phyloP scores from a whole-genome alignment of 2,329 filamentous ascomycete genomes.

The Aspergillus ibericus region DNA sequence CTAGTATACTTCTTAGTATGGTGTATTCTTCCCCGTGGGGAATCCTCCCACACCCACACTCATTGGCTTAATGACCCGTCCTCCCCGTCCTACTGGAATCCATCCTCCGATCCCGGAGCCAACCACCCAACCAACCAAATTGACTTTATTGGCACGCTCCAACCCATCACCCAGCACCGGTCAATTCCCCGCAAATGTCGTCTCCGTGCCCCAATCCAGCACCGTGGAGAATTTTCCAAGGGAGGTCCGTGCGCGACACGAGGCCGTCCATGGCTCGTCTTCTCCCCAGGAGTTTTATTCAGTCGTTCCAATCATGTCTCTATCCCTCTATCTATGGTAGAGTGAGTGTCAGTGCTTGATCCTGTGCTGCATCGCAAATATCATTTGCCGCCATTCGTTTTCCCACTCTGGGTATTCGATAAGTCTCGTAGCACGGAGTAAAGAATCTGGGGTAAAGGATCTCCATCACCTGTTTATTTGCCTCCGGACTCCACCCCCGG shows the following conservation, averaged over 20 bases:
- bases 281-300: background rate
- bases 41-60: too few relatives aligned
- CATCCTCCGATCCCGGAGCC: too few relatives aligned
- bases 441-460: slow-evolving; percentile 8
- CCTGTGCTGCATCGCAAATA: background rate
- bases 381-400: slow-evolving; percentile 4
- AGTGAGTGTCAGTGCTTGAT: background rate
- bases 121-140: too few relatives aligned
- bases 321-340: too few relatives aligned
- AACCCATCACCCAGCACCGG: too few relatives aligned
- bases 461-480: too few relatives aligned
- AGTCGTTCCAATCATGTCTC: background rate
- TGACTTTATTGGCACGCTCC: too few relatives aligned
- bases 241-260: background rate
- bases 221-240: slow-evolving; percentile 52
- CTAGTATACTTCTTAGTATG: too few relatives aligned
- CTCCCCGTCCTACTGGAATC: too few relatives aligned
- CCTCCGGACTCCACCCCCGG: background rate
- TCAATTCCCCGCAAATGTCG: background rate
- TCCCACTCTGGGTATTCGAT: background rate
- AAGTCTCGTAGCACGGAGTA: too few relatives aligned
- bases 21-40: too few relatives aligned
- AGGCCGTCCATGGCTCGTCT: background rate
- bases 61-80: too few relatives aligned
- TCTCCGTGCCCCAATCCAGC: background rate